Conservation (phyloP, 140 eudicot species). For the Ambrosia hybrid region DNA sequence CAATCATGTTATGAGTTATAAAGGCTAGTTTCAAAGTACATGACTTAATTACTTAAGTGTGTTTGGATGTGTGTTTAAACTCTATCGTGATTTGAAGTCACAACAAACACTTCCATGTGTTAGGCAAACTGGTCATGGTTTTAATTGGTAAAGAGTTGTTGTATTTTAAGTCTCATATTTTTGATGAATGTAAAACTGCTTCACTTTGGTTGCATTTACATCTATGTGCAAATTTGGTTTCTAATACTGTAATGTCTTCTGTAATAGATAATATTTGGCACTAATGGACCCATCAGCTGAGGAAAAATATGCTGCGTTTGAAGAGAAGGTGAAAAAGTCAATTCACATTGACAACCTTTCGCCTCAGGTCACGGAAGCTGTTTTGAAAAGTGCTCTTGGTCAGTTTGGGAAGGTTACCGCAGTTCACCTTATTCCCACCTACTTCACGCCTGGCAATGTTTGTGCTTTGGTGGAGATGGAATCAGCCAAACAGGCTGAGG, state of each 20-base stretch:
- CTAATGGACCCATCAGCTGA: constrained; percentile 48
- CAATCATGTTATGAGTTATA: too few relatives aligned
- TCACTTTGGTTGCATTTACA: too few relatives aligned
- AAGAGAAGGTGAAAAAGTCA: constrained; percentile 61
- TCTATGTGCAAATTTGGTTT: neutral
- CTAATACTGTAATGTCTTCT: neutral
- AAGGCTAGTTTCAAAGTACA: too few relatives aligned
- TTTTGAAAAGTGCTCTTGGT: constrained; percentile 22
- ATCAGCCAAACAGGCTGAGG: constrained; percentile 39
- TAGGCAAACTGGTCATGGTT: too few relatives aligned
- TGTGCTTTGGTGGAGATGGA: constrained; percentile 57
- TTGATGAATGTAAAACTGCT: too few relatives aligned
- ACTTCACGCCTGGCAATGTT: constrained; percentile 17
- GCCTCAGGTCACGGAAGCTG: constrained; percentile 56
- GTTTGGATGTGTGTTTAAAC: too few relatives aligned
- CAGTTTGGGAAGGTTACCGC: constrained; percentile 16
- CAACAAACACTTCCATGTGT: too few relatives aligned
- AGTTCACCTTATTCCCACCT: neutral
- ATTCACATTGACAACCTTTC: constrained; percentile 72
- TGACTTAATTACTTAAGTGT: too few relatives aligned
- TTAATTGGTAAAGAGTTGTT: too few relatives aligned
- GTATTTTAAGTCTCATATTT: too few relatives aligned
- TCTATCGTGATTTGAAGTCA: too few relatives aligned
- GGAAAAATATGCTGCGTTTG: constrained; percentile 55
- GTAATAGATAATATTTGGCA: constrained; percentile 1